These are phyloP conservation scores for Phytophthora crassamura DNA, from an alignment of 352 stramenopile genomes.

Conservation along the genomic window DNA sequence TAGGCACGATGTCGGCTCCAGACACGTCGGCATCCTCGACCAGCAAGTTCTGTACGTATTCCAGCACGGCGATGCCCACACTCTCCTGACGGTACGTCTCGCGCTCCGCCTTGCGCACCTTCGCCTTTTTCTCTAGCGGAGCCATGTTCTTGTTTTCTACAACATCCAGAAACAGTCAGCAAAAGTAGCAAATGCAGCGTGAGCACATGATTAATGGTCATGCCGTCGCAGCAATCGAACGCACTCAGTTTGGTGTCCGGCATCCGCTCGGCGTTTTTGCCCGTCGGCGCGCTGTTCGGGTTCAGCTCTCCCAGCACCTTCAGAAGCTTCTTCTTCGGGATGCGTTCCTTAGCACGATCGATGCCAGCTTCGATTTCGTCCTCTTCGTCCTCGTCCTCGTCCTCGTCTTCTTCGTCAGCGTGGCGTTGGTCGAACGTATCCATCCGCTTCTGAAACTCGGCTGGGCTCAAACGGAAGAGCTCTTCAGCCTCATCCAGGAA, in stretches of 20 bases:
- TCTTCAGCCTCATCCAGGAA: slow-evolving; percentile 80
- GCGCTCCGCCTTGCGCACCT: slow-evolving; percentile 64
- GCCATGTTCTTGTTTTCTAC: slow-evolving; percentile 75
- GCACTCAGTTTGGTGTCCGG: slow-evolving; percentile 49
- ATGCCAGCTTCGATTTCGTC: slow-evolving; percentile 44
- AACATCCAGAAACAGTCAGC: neutral
- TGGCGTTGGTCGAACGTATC: slow-evolving; percentile 53
- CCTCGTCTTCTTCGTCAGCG: slow-evolving; percentile 32
- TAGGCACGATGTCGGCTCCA: slow-evolving; percentile 67
- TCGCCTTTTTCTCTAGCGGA: slow-evolving; percentile 76
- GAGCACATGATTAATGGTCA: neutral
- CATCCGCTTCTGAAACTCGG: slow-evolving; percentile 74
- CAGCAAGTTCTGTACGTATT: slow-evolving; percentile 76
- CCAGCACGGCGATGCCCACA: slow-evolving; percentile 66
- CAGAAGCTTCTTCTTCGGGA: slow-evolving; percentile 73
- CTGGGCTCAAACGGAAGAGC: slow-evolving; percentile 61
- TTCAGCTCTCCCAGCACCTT: slow-evolving; percentile 76
- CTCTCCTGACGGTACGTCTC: slow-evolving; percentile 79
- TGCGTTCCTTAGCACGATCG: slow-evolving; percentile 70
- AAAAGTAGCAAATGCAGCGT: neutral
- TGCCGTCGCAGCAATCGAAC: slow-evolving; percentile 8
- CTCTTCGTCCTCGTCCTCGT: slow-evolving; percentile 37
- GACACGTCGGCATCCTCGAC: slow-evolving; percentile 68
- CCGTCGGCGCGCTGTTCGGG: slow-evolving; percentile 35
- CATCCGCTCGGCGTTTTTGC: slow-evolving; percentile 67